These are phyloP conservation scores for Vitis riparia DNA, from an alignment of 164 flowering plant species.

Conservation along the genomic window DNA sequence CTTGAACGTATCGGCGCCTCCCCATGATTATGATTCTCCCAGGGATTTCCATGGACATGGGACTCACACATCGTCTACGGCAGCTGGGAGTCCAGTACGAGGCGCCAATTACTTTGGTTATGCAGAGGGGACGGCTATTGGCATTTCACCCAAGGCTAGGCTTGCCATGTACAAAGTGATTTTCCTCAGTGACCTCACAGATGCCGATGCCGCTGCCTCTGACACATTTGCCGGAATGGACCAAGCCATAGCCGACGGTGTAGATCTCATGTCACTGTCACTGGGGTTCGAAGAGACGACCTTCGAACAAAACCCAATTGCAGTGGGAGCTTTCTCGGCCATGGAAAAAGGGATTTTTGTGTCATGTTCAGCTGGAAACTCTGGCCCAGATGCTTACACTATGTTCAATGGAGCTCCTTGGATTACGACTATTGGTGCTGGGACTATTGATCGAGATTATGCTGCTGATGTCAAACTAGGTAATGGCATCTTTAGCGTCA, in stretches of 20 bases:
- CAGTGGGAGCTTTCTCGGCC: constrained; percentile 47
- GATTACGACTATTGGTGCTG: constrained; percentile 46
- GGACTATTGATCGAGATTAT: constrained; percentile 28
- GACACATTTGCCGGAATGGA: constrained; percentile 47
- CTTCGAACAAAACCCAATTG: constrained; percentile 23
- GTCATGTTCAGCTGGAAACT: constrained; percentile 40
- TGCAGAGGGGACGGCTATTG: constrained; percentile 39
- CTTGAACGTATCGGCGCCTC: background rate
- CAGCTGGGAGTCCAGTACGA: constrained; percentile 23
- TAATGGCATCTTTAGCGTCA: constrained; percentile 13
- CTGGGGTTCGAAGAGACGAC: constrained; percentile 27
- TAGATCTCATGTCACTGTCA: constrained; percentile 46
- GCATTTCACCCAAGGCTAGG: constrained; percentile 35
- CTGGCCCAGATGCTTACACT: constrained; percentile 21
- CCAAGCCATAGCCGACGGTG: constrained; percentile 48
- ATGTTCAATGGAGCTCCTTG: constrained; percentile 46
- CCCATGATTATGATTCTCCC: constrained; percentile 38
- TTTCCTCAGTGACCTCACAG: constrained; percentile 1
- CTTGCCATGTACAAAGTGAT: constrained; percentile 49
- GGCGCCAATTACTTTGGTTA: constrained; percentile 33
- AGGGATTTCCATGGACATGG: constrained; percentile 47
- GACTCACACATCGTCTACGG: constrained; percentile 44
- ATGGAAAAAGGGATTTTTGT: constrained; percentile 44
- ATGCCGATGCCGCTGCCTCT: constrained; percentile 18
- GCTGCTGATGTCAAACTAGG: constrained; percentile 25